phyloP scores from a whole-genome alignment of 768 basidiomycete species.

The Pulveroboletus frians region DNA sequence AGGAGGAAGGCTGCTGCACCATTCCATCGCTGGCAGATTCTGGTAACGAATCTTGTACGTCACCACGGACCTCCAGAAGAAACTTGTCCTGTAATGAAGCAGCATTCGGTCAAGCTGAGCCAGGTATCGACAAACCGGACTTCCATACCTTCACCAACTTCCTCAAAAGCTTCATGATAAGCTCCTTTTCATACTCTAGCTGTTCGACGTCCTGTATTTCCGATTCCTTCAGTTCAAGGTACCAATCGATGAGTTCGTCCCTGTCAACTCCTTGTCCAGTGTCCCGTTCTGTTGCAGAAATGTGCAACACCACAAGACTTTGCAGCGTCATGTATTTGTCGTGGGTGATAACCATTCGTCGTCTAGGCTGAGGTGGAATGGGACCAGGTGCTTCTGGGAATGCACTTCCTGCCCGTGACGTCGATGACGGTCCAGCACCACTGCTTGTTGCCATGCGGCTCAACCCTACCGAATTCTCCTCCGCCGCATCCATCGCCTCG shows the following conservation, averaged over 20 bases:
- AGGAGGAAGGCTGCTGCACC: conserved; percentile 42
- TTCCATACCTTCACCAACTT: conserved; percentile 81
- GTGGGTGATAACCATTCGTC: conserved; percentile 89
- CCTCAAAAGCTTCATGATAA: conserved; percentile 82
- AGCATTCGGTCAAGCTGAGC: conserved; percentile 2
- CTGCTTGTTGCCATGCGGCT: conserved; percentile 35
- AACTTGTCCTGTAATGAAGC: conserved; percentile 61
- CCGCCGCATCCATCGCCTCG: conserved; percentile 47
- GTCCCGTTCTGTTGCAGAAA: conserved; percentile 71
- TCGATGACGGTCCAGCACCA: conserved; percentile 30
- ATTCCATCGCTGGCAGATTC: conserved; percentile 58
- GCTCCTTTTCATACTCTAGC: conserved; percentile 84
- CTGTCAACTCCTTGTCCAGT: conserved; percentile 75
- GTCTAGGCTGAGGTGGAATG: conserved; percentile 47
- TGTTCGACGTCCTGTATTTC: conserved; percentile 82
- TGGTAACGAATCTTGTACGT: conserved; percentile 73
- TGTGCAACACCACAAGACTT: conserved; percentile 79
- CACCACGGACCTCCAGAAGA: conserved; percentile 77
- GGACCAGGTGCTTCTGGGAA: conserved; percentile 30
- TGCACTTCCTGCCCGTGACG: conserved; percentile 25
- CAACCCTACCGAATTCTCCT: conserved; percentile 42
- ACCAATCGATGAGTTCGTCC: conserved; percentile 95
- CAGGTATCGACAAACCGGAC: background rate
- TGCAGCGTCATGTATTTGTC: conserved; percentile 92
- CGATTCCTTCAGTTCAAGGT: conserved; percentile 82